phyloP scores from a whole-genome alignment of 345 rosid species.

The Corchorus capsularis region DNA sequence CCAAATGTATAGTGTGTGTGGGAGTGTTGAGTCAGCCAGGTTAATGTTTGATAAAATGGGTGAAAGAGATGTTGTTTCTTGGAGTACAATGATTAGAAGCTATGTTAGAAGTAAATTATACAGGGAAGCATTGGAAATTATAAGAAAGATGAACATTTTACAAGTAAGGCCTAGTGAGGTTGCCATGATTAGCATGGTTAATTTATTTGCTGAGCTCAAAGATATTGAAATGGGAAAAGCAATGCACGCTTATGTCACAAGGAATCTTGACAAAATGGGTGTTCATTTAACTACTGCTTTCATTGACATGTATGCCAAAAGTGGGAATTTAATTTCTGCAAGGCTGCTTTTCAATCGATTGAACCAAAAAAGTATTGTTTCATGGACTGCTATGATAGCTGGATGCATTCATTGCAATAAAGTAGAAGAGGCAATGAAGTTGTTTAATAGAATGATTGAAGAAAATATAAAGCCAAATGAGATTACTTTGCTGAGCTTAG shows the following conservation, averaged over 20 bases:
- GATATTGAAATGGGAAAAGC: slow-evolving; percentile 32
- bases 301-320: slow-evolving; percentile 55
- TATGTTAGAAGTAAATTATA: slow-evolving; percentile 29
- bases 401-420: slow-evolving; percentile 40
- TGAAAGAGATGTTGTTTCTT: slow-evolving; percentile 50
- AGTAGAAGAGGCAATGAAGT: slow-evolving; percentile 33
- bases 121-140: slow-evolving; percentile 33
- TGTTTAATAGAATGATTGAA: slow-evolving; percentile 39
- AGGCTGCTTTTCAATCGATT: slow-evolving; percentile 36
- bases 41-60: slow-evolving; percentile 44
- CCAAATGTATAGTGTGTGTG: slow-evolving; percentile 45
- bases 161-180: slow-evolving; percentile 40
- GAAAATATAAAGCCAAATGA: slow-evolving; percentile 41
- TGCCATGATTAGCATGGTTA: slow-evolving; percentile 41
- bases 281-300: slow-evolving; percentile 38
- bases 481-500: slow-evolving; percentile 42
- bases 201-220: slow-evolving; percentile 32
- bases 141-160: slow-evolving; percentile 34
- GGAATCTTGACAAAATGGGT: slow-evolving; percentile 41
- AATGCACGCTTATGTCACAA: slow-evolving; percentile 44
- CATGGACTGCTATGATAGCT: slow-evolving; percentile 53
- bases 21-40: slow-evolving; percentile 28
- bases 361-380: slow-evolving; percentile 36
- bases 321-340: slow-evolving; percentile 39
- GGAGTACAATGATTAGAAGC: slow-evolving; percentile 54